These are phyloP conservation scores for Trametes elegans DNA, from an alignment of 768 basidiomycete genomes.

Conservation along the genomic window DNA sequence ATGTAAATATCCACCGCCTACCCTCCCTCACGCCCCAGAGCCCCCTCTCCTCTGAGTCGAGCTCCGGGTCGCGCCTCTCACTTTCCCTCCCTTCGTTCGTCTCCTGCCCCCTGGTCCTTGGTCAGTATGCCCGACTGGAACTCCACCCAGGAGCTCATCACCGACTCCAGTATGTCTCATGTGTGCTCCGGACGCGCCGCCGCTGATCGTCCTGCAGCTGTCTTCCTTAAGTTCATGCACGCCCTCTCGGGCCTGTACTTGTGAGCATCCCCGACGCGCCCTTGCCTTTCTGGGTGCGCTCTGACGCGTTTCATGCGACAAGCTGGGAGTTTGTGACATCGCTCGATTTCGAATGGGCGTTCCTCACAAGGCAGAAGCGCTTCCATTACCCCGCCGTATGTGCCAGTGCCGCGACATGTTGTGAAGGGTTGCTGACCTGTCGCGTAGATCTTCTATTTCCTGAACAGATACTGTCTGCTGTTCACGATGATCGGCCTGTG, in stretches of 20 bases:
- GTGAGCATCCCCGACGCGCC: conserved; percentile 23
- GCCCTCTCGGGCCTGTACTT: conserved; percentile 42
- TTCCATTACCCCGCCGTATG: conserved; percentile 46
- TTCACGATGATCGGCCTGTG: conserved; percentile 48
- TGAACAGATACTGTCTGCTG: conserved; percentile 43
- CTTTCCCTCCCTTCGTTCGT: conserved; percentile 8
- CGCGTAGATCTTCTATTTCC: conserved; percentile 40
- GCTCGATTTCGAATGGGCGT: conserved; percentile 41
- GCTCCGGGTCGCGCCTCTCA: conserved; percentile 12
- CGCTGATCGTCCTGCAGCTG: conserved; percentile 26
- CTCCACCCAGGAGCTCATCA: conserved; percentile 34
- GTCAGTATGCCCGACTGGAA: conserved; percentile 40
- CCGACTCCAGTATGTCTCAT: conserved; percentile 34
- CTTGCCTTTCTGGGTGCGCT: neutral
- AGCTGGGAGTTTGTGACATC: conserved; percentile 46
- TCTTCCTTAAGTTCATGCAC: conserved; percentile 43
- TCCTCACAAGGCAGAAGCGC: conserved; percentile 39
- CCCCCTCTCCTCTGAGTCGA: conserved; percentile 13
- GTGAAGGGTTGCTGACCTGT: neutral
- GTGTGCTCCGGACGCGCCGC: neutral
- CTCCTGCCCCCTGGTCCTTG: neutral
- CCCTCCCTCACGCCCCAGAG: neutral
- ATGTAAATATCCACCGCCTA: conserved; percentile 14
- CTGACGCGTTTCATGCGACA: neutral
- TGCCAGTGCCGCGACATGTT: neutral